Conservation (phyloP, 306 rosid species). For the Mimosa bimucronata region DNA sequence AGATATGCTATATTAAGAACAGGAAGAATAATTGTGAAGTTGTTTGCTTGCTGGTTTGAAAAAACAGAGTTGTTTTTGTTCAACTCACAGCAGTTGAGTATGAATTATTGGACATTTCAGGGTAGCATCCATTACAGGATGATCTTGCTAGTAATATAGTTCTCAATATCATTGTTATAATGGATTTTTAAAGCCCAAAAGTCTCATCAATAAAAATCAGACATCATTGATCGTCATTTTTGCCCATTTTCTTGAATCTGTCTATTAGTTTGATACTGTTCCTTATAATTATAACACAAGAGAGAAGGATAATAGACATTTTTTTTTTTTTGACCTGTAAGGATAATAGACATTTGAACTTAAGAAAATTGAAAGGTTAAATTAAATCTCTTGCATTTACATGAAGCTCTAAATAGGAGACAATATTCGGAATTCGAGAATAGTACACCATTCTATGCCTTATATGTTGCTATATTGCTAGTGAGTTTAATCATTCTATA, state of each 20-base stretch:
- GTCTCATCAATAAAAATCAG: no score
- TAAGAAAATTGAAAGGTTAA: neutral
- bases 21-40: no score
- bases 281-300: neutral
- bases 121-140: neutral
- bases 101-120: neutral
- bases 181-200: no score
- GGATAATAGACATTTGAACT: neutral
- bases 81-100: neutral
- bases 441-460: neutral
- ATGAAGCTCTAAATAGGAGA: neutral
- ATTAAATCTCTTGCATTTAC: neutral
- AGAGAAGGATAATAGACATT: neutral
- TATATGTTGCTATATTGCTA: neutral
- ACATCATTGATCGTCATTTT: neutral
- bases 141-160: neutral
- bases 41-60: no score
- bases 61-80: neutral
- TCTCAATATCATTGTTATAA: no score
- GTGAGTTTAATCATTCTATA: neutral
- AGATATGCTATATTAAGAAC: no score
- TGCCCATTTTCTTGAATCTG: neutral
- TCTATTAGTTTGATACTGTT: neutral
- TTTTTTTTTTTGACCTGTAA: no score
- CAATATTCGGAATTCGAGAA: neutral